Base-by-base conservation (phyloP, 371 early-diverging fungal species). In the Mortierella sp. region DNA sequence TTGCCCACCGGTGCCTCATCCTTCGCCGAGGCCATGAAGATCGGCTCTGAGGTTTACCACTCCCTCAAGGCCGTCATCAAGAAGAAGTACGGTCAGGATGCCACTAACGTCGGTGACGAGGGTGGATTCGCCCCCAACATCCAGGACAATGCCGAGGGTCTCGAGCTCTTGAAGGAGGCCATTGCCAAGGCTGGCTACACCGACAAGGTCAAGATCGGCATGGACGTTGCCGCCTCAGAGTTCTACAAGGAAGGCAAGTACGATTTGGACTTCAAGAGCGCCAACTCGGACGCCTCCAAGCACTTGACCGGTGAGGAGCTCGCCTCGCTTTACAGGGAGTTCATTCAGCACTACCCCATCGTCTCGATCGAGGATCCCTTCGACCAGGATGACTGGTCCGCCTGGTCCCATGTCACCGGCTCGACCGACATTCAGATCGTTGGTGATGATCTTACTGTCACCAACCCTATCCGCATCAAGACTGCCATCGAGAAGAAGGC, bases 101-200 rank as follows among this genome's bases (percentile, higher is more conserved):
- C 97, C 78, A 97, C 95, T 81, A 95, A 96, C 81, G 99, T 99
- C 65, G 99, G 99, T 78, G 99, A 99, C 81, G 99, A 99, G 87
- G 99, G 99, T 81, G 99, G 99, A 65, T 99, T 99, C 82, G 99
- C 99, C 50, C 99, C 99, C 80, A 98, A 99, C 85, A 96, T 99
- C 78, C 95, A 95, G 84, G 93, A 96, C 80, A 93, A 92, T 87
- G 86, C 88, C 72, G 99, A 99, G 85, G 99, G 97, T 75, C 92
- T 99, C 42, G 94, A 97, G 60, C 90, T 99, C 51, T 86, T 99
- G 54, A 87, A 86, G 70, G 67, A 85, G 61, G 97, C 99, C 58
- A 97, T 97, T 69, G 93, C 85, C 55, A 90, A 90, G 80, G 95
- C 97, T 67, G 95, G 98, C 44, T 97, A 96, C 89, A 92, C 93